phyloP scores from a whole-genome alignment of 179 eudicot genomes.

The Silene vulgaris region DNA sequence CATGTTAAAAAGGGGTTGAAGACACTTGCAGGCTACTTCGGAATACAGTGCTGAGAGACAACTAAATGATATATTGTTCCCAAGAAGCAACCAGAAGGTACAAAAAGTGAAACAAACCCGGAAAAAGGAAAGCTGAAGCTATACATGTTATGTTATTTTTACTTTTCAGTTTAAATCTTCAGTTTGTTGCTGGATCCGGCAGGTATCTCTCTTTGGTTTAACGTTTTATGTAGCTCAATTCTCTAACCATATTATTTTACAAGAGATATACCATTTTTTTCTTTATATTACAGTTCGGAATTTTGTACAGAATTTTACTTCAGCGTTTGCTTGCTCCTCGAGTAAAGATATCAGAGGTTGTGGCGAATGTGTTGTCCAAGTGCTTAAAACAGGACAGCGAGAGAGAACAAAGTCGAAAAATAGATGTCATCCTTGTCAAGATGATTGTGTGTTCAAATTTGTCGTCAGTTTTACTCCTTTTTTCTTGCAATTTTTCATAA shows the following conservation, averaged over 20 bases:
- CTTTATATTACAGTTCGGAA: constrained; percentile 19
- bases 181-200: constrained; percentile 23
- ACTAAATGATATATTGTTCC: constrained; percentile 70
- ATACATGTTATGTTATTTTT: constrained; percentile 9
- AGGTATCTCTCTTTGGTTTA: constrained; percentile 19
- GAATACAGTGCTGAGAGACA: constrained; percentile 95
- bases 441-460: not conserved
- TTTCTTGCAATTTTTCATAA: not conserved
- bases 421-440: not conserved
- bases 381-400: constrained; percentile 7
- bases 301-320: constrained; percentile 30
- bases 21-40: constrained; percentile 75
- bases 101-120: constrained; percentile 62
- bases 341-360: constrained; percentile 7
- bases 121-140: constrained; percentile 49
- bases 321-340: constrained; percentile 19
- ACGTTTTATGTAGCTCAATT: constrained; percentile 7
- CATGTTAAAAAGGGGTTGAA: not conserved
- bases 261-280: not conserved
- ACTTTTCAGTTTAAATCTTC: constrained; percentile 12
- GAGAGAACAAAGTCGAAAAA: constrained; percentile 3
- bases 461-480: not conserved
- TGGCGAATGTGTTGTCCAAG: not conserved
- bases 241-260: constrained; percentile 13
- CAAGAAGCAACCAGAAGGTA: constrained; percentile 55